Base-by-base conservation (phyloP, 2,329 filamentous ascomycete species). In the Bipolaris bicolor region DNA sequence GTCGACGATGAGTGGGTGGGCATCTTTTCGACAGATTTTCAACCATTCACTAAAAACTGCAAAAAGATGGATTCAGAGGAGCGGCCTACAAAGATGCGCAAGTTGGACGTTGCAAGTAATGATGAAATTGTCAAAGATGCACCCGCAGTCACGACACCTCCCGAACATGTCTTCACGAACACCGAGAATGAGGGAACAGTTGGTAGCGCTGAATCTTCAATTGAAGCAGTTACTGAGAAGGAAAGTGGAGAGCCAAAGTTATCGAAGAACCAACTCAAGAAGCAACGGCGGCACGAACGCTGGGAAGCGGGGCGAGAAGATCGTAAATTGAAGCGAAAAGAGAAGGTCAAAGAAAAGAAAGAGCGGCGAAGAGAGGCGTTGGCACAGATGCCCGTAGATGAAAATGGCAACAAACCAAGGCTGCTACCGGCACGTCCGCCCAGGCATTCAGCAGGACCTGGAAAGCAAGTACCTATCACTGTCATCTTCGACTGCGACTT, bases 401-500 rank as follows among this genome's bases (percentile, higher is more conserved):
- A 67, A 33, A 65, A 66, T 20, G 61, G 66, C 34, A 58, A 60
- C 18, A 55, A 54, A n/a, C 60, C 60, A 20, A 60, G 57, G 16
- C 59, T 57, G 11, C 66, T 63, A 11, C 63, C 64, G n/a, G 52
- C 55, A 22, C 52, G 67, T n/a, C 48, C 61, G 10, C 60, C 65
- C 18, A 63, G 67, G 31, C 60, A 64, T 43, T 64, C 58, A 18
- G 63, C 65, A 15, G 52, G 76, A 67, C 18, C 54, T n/a, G 78
- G 82, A 3, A 79, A 82, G 47, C 84, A 87, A 54, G 83, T 96
- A 0, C 92, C 93, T 1, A 80, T 98, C 20, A 86, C 91, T 0
- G 80, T 99, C 64, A 82, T 99, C 57, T 80, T 99, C 61, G 95
- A 99, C 79, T 98, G 94, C 78, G 88, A 90, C 64, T 99, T 96